Evolutionary conservation across 495 filamentous ascomycete genomes (phyloP).

Genomic region (Xylaria acuta): DNA sequence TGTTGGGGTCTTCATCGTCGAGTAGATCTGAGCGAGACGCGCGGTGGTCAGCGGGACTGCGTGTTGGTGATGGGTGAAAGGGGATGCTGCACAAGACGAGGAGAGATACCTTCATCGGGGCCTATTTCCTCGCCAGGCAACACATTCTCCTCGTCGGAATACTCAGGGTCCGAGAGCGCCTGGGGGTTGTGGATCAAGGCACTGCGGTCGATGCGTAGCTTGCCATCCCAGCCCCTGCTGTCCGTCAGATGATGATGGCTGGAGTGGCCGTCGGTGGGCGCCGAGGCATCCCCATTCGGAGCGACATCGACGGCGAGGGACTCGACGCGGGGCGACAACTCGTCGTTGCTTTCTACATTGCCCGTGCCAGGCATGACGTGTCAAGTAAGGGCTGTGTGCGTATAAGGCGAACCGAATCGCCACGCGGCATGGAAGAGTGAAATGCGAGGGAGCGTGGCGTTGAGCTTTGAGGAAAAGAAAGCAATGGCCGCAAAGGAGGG

Average conservation of each 20-base stretch:
- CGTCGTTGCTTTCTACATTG: slow-evolving; percentile 38
- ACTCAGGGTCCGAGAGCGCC: slow-evolving; percentile 79
- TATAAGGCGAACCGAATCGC: background rate
- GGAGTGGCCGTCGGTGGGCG: slow-evolving; percentile 48
- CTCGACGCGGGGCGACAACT: slow-evolving; percentile 38
- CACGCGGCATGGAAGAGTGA: background rate
- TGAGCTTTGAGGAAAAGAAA: background rate
- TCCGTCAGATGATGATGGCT: slow-evolving; percentile 55
- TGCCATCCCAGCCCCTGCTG: slow-evolving; percentile 92
- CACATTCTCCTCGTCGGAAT: slow-evolving; percentile 81
- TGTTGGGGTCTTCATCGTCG: slow-evolving; percentile 58
- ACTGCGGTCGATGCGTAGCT: slow-evolving; percentile 74
- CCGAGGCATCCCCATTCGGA: slow-evolving; percentile 38
- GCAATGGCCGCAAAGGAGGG: background rate
- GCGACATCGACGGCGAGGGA: slow-evolving; percentile 53
- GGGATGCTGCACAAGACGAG: background rate
- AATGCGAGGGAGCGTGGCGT: background rate
- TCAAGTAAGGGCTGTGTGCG: background rate
- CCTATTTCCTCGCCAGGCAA: slow-evolving; percentile 75
- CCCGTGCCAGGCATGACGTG: slow-evolving; percentile 44
- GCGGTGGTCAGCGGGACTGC: slow-evolving; percentile 8
- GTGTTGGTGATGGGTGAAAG: background rate
- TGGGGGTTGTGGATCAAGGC: slow-evolving; percentile 74
- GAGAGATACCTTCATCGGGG: slow-evolving; percentile 72
- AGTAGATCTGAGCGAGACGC: slow-evolving; percentile 53